A percentile compares a stretch with the other conserved stretches of the same genome.
Conservation (phyloP, 2,329 filamentous ascomycete genomes). For the Cladosporium cucumerinum region DNA sequence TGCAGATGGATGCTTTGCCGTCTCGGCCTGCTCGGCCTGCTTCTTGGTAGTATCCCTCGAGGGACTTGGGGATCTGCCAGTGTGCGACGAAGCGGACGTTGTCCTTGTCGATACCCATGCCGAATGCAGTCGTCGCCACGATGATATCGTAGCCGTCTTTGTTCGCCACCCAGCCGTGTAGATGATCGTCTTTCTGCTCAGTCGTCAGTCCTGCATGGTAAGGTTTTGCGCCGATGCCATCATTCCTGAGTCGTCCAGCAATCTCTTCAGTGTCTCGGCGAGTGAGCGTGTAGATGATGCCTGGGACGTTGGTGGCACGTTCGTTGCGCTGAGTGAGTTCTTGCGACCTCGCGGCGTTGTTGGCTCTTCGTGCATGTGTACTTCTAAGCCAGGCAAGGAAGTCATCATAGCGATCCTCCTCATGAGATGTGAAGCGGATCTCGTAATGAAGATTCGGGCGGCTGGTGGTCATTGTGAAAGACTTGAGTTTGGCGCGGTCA, state of each 20-base stretch:
- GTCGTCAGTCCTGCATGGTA: constrained; percentile 69
- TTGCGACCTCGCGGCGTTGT: constrained; percentile 52
- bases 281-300: constrained; percentile 77
- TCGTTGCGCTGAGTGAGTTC: constrained; percentile 54
- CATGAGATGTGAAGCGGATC: constrained; percentile 75
- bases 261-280: constrained; percentile 72
- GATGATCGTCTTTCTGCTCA: constrained; percentile 65
- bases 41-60: constrained; percentile 96
- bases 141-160: constrained; percentile 81
- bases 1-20: constrained; percentile 79
- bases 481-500: constrained; percentile 59
- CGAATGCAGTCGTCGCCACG: constrained; percentile 92
- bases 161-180: constrained; percentile 69
- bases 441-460: constrained; percentile 88
- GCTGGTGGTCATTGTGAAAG: constrained; percentile 79
- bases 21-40: constrained; percentile 87
- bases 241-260: constrained; percentile 60
- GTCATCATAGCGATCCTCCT: constrained; percentile 69
- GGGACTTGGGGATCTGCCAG: constrained; percentile 89
- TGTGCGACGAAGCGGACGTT: constrained; percentile 93
- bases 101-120: constrained; percentile 96
- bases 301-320: constrained; percentile 63
- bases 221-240: constrained; percentile 70
- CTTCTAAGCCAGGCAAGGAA: constrained; percentile 72
- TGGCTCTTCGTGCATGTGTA: constrained; percentile 67